Evolutionary conservation across 164 flowering plant species (phyloP), one percentile per base, ranked within the genome.

Genomic region (Nymphaea colorata): DNA sequence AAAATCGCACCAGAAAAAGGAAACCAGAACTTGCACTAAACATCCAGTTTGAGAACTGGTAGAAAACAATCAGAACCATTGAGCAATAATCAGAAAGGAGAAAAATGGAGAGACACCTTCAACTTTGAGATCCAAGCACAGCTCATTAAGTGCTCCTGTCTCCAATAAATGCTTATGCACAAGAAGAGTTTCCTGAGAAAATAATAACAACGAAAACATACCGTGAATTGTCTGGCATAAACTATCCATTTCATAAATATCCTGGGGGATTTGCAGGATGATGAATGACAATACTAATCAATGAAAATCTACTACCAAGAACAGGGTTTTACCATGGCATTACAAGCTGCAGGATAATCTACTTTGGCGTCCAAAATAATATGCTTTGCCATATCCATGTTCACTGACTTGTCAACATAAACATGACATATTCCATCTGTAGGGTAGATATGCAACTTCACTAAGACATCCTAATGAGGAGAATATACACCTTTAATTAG

Each of bases 351-450:
- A 60, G 99, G 97, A 72, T 95, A 92, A 82, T 92, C 99, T 55
- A 80, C 65, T 80, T 95, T 95, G 25, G 99, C 97, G 81, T 95
- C 99, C 78, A 85, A 62, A 70, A 92, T 91, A 66, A 95, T 78
- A 10, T 64, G 82, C 77, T 84, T 90, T 68, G 97, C 94, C 89
- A 84, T 88, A 47, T 81, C 84, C 76, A 84, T 72, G 69, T 86
- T 66, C 67, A 97, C 98, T 61, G 89, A 87, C 77, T 87, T 87
- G 61, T 95, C 99, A 67, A 95, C 85, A 78, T 84, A 95, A 57
- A 95, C 90, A 79, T 95, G 99, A 68, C 99, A 95, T 36, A 95
- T 89, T 75, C 99, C 99, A 90, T 95, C 99, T 95, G 86, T 47
- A 25, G 60, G 71, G 43, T 43, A 81, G 66, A 77, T 15, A 69